Percentiles rank a stretch among this genome's conserved stretches.
Conservation (phyloP, 1,284 basidiomycete species). For the Ceratobasidium sp. region DNA sequence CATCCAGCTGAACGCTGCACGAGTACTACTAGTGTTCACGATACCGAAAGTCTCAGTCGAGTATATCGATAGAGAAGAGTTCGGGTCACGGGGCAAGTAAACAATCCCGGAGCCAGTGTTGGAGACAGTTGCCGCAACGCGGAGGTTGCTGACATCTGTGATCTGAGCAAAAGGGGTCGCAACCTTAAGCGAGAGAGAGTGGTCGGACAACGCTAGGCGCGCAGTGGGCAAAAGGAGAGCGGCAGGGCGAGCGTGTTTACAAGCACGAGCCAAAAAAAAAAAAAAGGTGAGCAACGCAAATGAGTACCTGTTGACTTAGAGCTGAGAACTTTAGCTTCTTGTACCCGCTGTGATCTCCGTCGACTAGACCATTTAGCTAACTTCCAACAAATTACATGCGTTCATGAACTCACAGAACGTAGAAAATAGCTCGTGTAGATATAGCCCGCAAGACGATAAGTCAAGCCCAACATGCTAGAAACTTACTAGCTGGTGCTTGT, state of each 20-base stretch:
- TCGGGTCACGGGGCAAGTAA: conserved; percentile 64
- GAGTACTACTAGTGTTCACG: conserved; percentile 56
- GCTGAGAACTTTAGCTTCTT: background rate
- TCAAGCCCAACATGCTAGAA: too few relatives aligned
- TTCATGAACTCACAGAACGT: background rate
- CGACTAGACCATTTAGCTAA: background rate
- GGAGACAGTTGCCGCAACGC: conserved; percentile 60
- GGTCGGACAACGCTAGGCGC: conserved; percentile 35
- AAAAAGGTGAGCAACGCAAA: conserved; percentile 17
- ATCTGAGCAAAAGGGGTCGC: conserved; percentile 57
- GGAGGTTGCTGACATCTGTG: conserved; percentile 60
- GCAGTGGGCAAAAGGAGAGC: conserved; percentile 39
- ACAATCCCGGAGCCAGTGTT: conserved; percentile 66
- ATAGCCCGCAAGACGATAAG: too few relatives aligned
- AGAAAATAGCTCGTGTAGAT: background rate
- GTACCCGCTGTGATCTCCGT: background rate
- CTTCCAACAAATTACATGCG: conserved; percentile 3
- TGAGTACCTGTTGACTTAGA: background rate
- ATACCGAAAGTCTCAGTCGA: conserved; percentile 64
- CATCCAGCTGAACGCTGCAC: conserved; percentile 57
- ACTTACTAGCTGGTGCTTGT: too few relatives aligned
- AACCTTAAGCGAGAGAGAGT: conserved; percentile 43
- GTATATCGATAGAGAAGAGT: conserved; percentile 59
- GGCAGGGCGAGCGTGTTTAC: conserved; percentile 33
- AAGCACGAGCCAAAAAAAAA: conserved; percentile 26